Evolutionary conservation across 805 yeast species (phyloP).

Genomic region (Starmerella davenportii): DNA sequence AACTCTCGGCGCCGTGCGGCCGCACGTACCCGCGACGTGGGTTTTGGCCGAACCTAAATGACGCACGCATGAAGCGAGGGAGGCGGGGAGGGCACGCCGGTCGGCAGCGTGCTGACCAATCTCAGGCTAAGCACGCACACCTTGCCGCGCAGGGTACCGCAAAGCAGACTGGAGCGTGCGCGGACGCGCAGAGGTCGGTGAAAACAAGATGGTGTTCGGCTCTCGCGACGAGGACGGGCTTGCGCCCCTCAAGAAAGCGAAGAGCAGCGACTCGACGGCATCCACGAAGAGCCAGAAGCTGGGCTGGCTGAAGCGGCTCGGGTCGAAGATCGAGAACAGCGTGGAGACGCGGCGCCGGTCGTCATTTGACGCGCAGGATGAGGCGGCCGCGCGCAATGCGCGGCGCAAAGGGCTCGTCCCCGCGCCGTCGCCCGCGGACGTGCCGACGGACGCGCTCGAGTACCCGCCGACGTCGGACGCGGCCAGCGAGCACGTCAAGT

Average conservation of each 20-base stretch:
- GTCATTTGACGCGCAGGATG: not conserved
- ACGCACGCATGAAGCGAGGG: too few species aligned
- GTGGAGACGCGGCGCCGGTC: not conserved
- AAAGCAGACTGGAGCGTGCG: too few species aligned
- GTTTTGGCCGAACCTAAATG: too few species aligned
- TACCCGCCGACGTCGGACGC: not conserved
- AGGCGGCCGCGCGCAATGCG: not conserved
- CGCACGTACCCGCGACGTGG: too few species aligned
- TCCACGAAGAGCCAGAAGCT: not conserved
- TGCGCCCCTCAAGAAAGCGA: not conserved
- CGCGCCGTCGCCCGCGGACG: not conserved
- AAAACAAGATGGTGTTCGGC: not conserved
- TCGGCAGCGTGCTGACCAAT: too few species aligned
- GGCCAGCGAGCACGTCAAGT: not conserved
- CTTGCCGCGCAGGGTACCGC: too few species aligned
- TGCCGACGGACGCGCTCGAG: not conserved
- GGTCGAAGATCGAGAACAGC: not conserved
- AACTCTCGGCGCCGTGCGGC: too few species aligned
- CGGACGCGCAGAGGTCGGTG: too few species aligned
- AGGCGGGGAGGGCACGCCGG: too few species aligned
- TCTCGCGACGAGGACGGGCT: not conserved
- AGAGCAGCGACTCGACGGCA: not conserved
- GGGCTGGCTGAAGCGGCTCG: slow-evolving; percentile 1
- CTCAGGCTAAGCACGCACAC: too few species aligned
- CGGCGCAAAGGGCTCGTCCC: not conserved